Evolutionary conservation across 2,329 filamentous ascomycete genomes (phyloP), one percentile per base, ranked within the genome.

Genomic region (Xylaria sp.): DNA sequence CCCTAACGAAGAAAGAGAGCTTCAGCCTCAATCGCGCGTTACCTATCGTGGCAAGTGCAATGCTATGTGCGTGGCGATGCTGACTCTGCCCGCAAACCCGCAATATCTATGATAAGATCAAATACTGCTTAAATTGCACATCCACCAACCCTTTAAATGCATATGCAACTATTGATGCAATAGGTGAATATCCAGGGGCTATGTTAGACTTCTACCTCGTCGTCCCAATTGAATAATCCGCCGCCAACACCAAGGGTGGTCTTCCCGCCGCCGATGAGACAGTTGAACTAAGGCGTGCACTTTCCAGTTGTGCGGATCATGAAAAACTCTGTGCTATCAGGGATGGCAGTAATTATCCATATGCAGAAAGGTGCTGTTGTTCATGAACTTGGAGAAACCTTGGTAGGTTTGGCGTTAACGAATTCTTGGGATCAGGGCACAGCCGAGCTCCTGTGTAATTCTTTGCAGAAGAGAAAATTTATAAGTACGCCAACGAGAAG

Each of bases 1-100:
- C 37, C n/a, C 12, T 48, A 15, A 55, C n/a, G 20, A 39, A 31
- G 25, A 37, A 28, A 6, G 18, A 48, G 31, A 69, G 67, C 67
- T 69, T 67, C 64, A 69, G 67, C 67, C 67, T 31, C 67, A 63
- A 48, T 23, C 9, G 37, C 31, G 37, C 25, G 15, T n/a, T 12
- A 25, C 34, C 34, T 37, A 37, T 31, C 44, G 58, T 58, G 63
- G 64, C 58, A n/a, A 31, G 59, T 63, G 25, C 23, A 2, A 23
- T 18, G 18, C 9, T 34, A 1, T n/a, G 7, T 37, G 6, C 67
- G 59, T 51, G 46, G 58, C 31, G 28, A 54, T 65, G 63, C 54
- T 31, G 7, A 13, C 50, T 41, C 18, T 25, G 15, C 41, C 12
- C 10, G 41, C 41, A 15, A 13, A 18, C 41, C 3, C 15, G 8